Percentiles rank a stretch among this genome's conserved stretches.
phyloP scores from a whole-genome alignment of 2,329 filamentous ascomycete species.

The Xylaria polymorpha region DNA sequence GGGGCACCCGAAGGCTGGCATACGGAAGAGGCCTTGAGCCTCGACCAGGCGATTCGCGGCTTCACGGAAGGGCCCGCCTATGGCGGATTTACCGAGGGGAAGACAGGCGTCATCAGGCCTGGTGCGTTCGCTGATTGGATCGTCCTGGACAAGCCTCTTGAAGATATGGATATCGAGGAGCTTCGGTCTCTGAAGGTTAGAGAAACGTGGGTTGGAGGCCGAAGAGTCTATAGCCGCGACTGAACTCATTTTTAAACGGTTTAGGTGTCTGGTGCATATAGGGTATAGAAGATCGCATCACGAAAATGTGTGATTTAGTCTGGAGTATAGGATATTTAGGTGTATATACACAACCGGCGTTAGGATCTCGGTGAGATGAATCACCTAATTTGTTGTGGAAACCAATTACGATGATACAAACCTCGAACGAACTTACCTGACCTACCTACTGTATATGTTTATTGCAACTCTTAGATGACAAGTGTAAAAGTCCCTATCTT shows the following conservation, averaged over 20 bases:
- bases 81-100: conserved; percentile 68
- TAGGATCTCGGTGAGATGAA: neutral
- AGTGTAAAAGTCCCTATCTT: no score
- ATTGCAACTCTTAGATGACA: no score
- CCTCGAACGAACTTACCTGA: neutral
- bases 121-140: conserved; percentile 77
- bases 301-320: neutral
- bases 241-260: neutral
- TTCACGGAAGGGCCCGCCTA: conserved; percentile 71
- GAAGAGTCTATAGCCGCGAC: conserved; percentile 56
- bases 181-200: conserved; percentile 66
- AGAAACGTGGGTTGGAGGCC: conserved; percentile 77
- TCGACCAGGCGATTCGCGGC: conserved; percentile 70
- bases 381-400: no score
- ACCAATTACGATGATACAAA: neutral
- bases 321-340: neutral
- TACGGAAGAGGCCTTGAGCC: conserved; percentile 65
- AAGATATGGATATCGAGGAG: conserved; percentile 61
- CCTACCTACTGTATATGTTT: no score
- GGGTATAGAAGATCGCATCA: neutral
- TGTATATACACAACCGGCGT: neutral
- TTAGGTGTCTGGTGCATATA: neutral
- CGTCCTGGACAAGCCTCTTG: conserved; percentile 70
- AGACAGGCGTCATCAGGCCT: conserved; percentile 68
- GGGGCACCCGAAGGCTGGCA: conserved; percentile 67